Evolutionary conservation across 306 rosid species (phyloP), one percentile per base, ranked within the genome.

Genomic region (Crotalaria pallida): DNA sequence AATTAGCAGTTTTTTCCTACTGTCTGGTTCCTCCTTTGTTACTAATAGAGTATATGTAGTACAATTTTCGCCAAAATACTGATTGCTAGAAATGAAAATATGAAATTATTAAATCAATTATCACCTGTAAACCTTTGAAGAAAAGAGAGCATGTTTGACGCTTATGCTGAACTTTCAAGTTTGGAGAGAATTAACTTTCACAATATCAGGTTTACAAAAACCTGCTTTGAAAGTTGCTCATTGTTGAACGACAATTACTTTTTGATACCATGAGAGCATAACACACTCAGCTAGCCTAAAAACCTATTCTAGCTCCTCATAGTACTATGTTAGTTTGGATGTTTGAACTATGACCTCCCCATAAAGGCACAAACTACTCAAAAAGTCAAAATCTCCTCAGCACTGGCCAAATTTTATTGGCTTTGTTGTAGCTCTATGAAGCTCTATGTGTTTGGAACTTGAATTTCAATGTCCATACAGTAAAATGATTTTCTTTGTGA

Each of bases 21-120:
- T 56, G 34, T 47, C 34, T 31, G 21, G 63, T 50, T 27, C 1
- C 59, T 40, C 2, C 29, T 63, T 55, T 33, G 38, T 43, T 23
- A 13, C n/a, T n/a, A n/a, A n/a, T n/a, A n/a, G n/a, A n/a, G n/a
- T n/a, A n/a, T n/a, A n/a, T n/a, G n/a, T n/a, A n/a, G n/a, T n/a
- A n/a, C 53, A 44, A 43, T 45, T 56, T 76, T 48, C 33, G 22
- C 61, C 47, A 65, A 21, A 62, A 53, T 77, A 69, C 27, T 17
- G 47, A 41, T 26, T 40, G 44, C 27, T 22, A n/a, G 36, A 2
- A 13, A 22, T 6, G n/a, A n/a, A n/a, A n/a, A n/a, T n/a, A n/a
- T 26, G 38, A 26, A 55, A 55, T 24, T 55, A 26, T 23, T 23
- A 55, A 59, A 16, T 47, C 51, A 18, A 15, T 68, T 36, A 12